Base-by-base conservation (phyloP, 2,329 filamentous ascomycete species). In the Cryphonectria parasitica region DNA sequence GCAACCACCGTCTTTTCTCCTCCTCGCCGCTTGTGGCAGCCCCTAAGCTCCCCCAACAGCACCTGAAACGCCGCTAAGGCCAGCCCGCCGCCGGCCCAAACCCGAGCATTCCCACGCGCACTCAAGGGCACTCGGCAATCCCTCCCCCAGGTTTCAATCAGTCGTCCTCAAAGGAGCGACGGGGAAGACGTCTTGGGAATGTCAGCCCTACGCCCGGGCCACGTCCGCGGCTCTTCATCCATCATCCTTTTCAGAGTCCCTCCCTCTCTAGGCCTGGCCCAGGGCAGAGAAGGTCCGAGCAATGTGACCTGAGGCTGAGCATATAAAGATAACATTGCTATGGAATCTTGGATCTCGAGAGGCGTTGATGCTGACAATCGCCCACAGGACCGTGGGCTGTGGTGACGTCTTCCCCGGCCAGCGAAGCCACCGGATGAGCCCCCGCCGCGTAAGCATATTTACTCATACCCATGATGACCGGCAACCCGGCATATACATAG, bases 31-130 rank as follows among this genome's bases (percentile, higher is more conserved):
- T 31, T 25, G n/a, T 7, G 11, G 61, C 25, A 41, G 36, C n/a
- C 31, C 17, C 45, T 49, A 6, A 2, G 45, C 45, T n/a, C 36
- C 58, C 58, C 58, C 34, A 19, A 61, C 34, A 36, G 15, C 45
- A 56, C 25, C n/a, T 58, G 64, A 66, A 66, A 66, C 64, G 52
- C 49, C 64, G 39, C 64, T 66, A 66, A 61, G 45, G 22, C 19
- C 3, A 58, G 3, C 28, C 54, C 52, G 11, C 45, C 45, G 22
- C 45, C 41, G 41, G 13, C 41, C 41, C 45, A 17, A 58, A 28
- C 28, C 54, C 54, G 54, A 58, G 54, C 25, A 17, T 19, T 25
- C 19, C 43, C 43, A 45, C 43, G 15, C 43, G 15, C 43, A 45
- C 43, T 17, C 43, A n/a, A 43, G 41, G 41, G 15, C 41, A 43